These are phyloP conservation scores for Diutina siamensis DNA, from an alignment of 1,139 yeast species.

Conservation along the genomic window DNA sequence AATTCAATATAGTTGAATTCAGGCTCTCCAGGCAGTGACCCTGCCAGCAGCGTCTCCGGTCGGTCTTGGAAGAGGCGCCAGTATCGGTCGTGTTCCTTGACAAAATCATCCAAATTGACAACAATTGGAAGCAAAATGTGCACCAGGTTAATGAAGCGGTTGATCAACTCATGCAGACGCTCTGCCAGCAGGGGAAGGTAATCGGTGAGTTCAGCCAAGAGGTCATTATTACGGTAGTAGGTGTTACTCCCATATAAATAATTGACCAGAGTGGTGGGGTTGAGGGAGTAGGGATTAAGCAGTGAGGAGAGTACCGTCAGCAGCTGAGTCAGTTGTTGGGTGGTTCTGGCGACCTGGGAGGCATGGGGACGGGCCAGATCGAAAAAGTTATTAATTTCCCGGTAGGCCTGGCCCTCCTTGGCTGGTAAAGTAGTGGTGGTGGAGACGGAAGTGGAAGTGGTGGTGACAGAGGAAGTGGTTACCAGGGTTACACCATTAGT, in stretches of 20 bases:
- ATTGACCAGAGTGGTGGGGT: conserved; percentile 29
- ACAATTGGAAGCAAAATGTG: conserved; percentile 44
- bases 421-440: neutral
- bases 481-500: neutral
- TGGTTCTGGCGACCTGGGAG: neutral
- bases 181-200: conserved; percentile 28
- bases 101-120: conserved; percentile 30
- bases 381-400: conserved; percentile 11
- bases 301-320: conserved; percentile 10
- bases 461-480: neutral
- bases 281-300: conserved; percentile 20
- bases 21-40: conserved; percentile 27
- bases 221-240: conserved; percentile 26
- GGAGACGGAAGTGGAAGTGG: neutral
- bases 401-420: conserved; percentile 3
- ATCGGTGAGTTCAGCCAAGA: conserved; percentile 23
- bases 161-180: conserved; percentile 38
- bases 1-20: conserved; percentile 31
- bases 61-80: conserved; percentile 30
- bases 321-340: neutral
- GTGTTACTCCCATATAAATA: conserved; percentile 34
- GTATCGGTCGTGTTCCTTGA: conserved; percentile 35
- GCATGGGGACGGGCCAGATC: conserved; percentile 8
- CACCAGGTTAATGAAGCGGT: conserved; percentile 38
- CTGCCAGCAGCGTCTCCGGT: conserved; percentile 31